These are phyloP conservation scores for Arthrobotrys iridis DNA, from an alignment of 2,329 filamentous ascomycete species.

Conservation along the genomic window DNA sequence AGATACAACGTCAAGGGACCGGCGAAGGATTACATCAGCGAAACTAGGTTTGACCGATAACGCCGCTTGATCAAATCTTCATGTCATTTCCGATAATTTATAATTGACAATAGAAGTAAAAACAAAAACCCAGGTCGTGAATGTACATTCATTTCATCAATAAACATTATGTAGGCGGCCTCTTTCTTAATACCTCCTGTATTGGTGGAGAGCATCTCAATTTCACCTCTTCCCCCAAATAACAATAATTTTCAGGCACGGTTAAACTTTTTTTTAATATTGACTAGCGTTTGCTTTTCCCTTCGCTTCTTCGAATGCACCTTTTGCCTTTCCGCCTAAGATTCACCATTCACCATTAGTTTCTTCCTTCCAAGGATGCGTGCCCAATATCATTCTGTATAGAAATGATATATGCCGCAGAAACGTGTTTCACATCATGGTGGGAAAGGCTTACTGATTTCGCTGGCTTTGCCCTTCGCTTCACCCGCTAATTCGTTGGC, in stretches of 20 bases:
- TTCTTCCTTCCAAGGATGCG: not conserved
- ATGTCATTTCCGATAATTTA: not conserved
- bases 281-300: not conserved
- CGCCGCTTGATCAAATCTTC: not conserved
- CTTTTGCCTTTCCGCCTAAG: slow-evolving; percentile 46
- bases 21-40: slow-evolving; percentile 38
- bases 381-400: slow-evolving; percentile 11
- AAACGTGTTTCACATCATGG: not conserved
- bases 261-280: not conserved
- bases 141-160: slow-evolving; percentile 15
- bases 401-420: too few relatives aligned
- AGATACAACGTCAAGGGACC: slow-evolving; percentile 34
- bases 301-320: slow-evolving; percentile 42
- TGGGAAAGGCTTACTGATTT: slow-evolving; percentile 30
- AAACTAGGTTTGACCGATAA: slow-evolving; percentile 25
- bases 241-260: not conserved
- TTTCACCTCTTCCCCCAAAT: not conserved
- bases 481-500: slow-evolving; percentile 10
- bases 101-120: not conserved
- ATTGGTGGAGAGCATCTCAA: not conserved
- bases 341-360: slow-evolving; percentile 32
- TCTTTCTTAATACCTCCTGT: not conserved
- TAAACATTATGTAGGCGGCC: too few relatives aligned
- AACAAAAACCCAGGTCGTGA: not conserved
- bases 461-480: slow-evolving; percentile 31